Conservation (phyloP, 225 moss, liverwort and hornwort genomes). For the Bryum argenteum region DNA sequence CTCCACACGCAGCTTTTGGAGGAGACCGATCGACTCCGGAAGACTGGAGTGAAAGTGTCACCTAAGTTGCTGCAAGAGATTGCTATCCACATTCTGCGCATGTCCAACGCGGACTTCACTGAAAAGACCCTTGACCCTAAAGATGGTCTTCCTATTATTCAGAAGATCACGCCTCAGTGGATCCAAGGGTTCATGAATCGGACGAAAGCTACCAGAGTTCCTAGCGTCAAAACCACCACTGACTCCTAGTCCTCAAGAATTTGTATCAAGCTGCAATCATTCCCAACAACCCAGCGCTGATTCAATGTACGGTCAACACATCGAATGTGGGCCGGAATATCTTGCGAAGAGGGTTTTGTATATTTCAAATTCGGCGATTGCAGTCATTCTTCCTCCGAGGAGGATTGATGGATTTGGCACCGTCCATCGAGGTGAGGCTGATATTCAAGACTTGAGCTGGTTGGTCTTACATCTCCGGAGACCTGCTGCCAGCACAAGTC, state of each 20-base stretch:
- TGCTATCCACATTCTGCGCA: slow-evolving; percentile 40
- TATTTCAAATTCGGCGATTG: slow-evolving; percentile 23
- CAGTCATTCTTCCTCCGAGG: slow-evolving; percentile 9
- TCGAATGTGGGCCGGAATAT: slow-evolving; percentile 26
- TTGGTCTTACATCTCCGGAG: slow-evolving; percentile 21
- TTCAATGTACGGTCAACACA: slow-evolving; percentile 16
- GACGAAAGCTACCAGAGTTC: slow-evolving; percentile 30
- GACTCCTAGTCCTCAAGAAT: slow-evolving; percentile 15
- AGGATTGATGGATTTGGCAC: background rate
- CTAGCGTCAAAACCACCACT: slow-evolving; percentile 22
- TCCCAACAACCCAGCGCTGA: slow-evolving; percentile 26
- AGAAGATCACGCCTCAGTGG: slow-evolving; percentile 56
- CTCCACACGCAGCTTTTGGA: slow-evolving; percentile 44
- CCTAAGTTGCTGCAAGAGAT: slow-evolving; percentile 47
- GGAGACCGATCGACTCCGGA: slow-evolving; percentile 46
- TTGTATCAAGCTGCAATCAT: background rate
- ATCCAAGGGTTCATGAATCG: slow-evolving; percentile 61
- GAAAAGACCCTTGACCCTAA: slow-evolving; percentile 48
- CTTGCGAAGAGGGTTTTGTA: slow-evolving; percentile 34
- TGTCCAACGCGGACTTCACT: slow-evolving; percentile 43
- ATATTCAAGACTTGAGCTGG: background rate
- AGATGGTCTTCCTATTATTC: slow-evolving; percentile 43
- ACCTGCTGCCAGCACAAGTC: background rate
- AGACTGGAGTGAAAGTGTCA: slow-evolving; percentile 40
- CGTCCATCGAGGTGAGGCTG: slow-evolving; percentile 4